Conservation (phyloP, 1,284 basidiomycete species). For the Apiotrichum veenhuisii region DNA sequence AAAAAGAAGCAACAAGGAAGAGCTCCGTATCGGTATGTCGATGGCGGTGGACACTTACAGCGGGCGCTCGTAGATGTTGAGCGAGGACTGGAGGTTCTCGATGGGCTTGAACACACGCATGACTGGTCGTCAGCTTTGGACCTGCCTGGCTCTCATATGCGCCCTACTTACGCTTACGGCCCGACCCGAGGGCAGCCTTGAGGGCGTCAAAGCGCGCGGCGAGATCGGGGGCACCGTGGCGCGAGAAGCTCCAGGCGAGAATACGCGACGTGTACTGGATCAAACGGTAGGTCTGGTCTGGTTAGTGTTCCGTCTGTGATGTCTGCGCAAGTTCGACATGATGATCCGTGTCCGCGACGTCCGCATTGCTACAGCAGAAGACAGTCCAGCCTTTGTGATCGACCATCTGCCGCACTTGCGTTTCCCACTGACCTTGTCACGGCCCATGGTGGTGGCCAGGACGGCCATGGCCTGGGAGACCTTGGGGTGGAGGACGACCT, state of each 20-base stretch:
- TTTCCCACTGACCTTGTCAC: constrained; percentile 68
- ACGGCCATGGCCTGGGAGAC: constrained; percentile 73
- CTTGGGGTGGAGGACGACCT: constrained; percentile 77
- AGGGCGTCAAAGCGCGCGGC: constrained; percentile 72
- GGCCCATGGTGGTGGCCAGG: constrained; percentile 72
- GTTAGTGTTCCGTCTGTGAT: not conserved
- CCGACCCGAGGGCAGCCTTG: constrained; percentile 71
- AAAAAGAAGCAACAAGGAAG: not conserved
- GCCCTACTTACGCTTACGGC: constrained; percentile 66
- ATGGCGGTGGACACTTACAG: constrained; percentile 32
- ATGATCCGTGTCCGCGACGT: too few species aligned
- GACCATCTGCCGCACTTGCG: not conserved
- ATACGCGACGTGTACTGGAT: constrained; percentile 90
- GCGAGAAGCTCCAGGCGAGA: constrained; percentile 74
- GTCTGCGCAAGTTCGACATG: too few species aligned
- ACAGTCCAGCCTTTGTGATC: too few species aligned
- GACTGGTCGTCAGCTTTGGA: constrained; percentile 56
- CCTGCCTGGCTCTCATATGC: too few species aligned
- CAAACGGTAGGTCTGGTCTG: constrained; percentile 71
- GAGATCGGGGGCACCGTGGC: constrained; percentile 61
- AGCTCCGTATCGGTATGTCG: not conserved
- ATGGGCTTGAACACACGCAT: constrained; percentile 89
- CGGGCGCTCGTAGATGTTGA: constrained; percentile 64
- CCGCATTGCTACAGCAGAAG: too few species aligned
- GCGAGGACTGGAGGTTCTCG: constrained; percentile 88